These are phyloP conservation scores for Botrytis tulipae DNA, from an alignment of 2,329 filamentous ascomycete species.

Conservation along the genomic window DNA sequence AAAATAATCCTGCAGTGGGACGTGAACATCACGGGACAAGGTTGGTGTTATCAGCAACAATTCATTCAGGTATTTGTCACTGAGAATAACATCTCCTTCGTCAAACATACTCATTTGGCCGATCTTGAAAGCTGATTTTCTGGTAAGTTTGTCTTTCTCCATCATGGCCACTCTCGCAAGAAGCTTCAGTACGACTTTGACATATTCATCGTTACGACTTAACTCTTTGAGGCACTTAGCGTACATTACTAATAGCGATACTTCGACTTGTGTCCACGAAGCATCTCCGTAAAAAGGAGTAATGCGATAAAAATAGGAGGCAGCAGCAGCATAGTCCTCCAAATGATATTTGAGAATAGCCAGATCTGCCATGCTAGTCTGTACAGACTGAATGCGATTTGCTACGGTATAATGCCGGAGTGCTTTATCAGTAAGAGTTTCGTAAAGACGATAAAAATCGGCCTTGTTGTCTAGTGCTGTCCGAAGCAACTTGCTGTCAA, in stretches of 20 bases:
- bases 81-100: slow-evolving; percentile 26
- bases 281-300: slow-evolving; percentile 75
- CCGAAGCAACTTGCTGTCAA: slow-evolving; percentile 56
- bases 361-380: slow-evolving; percentile 78
- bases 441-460: slow-evolving; percentile 65
- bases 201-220: slow-evolving; percentile 73
- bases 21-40: slow-evolving; percentile 59
- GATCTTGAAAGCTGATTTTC: slow-evolving; percentile 36
- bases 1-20: slow-evolving; percentile 74
- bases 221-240: slow-evolving; percentile 77
- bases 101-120: slow-evolving; percentile 21
- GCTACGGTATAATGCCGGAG: slow-evolving; percentile 81
- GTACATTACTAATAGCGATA: slow-evolving; percentile 84
- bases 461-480: slow-evolving; percentile 60
- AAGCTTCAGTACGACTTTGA: slow-evolving; percentile 71
- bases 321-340: slow-evolving; percentile 70
- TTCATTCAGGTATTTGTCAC: slow-evolving; percentile 36
- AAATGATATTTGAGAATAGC: slow-evolving; percentile 79
- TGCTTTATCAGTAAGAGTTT: slow-evolving; percentile 79
- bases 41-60: slow-evolving; percentile 35
- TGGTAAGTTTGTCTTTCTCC: slow-evolving; percentile 49
- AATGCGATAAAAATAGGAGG: slow-evolving; percentile 73
- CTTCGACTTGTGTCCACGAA: slow-evolving; percentile 76
- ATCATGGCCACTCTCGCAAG: slow-evolving; percentile 63
- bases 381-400: slow-evolving; percentile 72